These are phyloP conservation scores for Tricholoma bakamatsutake DNA, from an alignment of 768 basidiomycete genomes.

Conservation along the genomic window DNA sequence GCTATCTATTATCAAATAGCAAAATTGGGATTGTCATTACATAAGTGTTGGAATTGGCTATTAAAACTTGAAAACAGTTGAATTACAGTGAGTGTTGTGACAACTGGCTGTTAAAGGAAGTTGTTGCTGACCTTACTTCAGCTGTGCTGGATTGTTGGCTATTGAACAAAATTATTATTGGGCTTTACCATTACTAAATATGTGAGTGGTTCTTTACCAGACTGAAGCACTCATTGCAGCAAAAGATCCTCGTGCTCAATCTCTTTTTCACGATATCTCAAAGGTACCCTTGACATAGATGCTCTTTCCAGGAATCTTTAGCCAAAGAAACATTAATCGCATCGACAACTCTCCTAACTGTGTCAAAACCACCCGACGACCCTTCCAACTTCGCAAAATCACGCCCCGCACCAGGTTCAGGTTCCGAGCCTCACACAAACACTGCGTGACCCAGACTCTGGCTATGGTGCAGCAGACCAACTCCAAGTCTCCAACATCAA, in stretches of 20 bases:
- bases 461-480: neutral
- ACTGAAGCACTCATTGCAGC: slow-evolving; percentile 78
- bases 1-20: too few relatives aligned
- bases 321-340: slow-evolving; percentile 71
- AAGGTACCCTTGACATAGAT: too few relatives aligned
- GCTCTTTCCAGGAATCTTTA: slow-evolving; percentile 77
- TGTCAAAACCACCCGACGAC: slow-evolving; percentile 42
- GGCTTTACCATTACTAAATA: too few relatives aligned
- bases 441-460: slow-evolving; percentile 19
- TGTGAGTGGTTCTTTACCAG: slow-evolving; percentile 82
- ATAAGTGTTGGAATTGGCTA: too few relatives aligned
- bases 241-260: slow-evolving; percentile 32
- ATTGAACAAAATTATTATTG: too few relatives aligned
- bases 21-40: too few relatives aligned
- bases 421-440: slow-evolving; percentile 20
- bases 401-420: slow-evolving; percentile 15
- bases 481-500: too few relatives aligned
- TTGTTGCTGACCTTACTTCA: too few relatives aligned
- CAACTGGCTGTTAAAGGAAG: too few relatives aligned
- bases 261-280: slow-evolving; percentile 44
- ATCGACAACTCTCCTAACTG: slow-evolving; percentile 80
- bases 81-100: too few relatives aligned
- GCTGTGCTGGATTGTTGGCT: too few relatives aligned
- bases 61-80: too few relatives aligned
- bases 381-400: slow-evolving; percentile 8